phyloP scores from a whole-genome alignment of 2,329 filamentous ascomycete genomes.

The Talaromyces albobiverticillius region DNA sequence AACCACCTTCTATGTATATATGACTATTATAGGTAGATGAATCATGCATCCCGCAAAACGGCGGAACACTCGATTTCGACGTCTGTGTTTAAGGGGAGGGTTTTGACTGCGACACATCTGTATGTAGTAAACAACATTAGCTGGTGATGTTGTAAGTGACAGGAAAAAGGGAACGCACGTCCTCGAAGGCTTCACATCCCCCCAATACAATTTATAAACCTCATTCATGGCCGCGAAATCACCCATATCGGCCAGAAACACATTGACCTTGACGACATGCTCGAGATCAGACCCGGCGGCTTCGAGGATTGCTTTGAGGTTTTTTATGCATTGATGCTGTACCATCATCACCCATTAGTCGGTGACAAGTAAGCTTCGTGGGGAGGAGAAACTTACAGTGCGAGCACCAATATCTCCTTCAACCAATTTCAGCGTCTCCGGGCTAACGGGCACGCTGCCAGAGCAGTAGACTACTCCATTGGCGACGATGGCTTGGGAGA shows the following conservation, averaged over 20 bases:
- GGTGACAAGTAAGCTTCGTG: background rate
- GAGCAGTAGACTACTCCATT: conserved; percentile 71
- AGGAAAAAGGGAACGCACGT: conserved; percentile 21
- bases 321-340: conserved; percentile 56
- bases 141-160: background rate
- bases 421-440: conserved; percentile 52
- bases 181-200: conserved; percentile 56
- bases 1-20: background rate
- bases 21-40: too few relatives aligned
- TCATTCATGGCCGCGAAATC: conserved; percentile 30
- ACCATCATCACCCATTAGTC: background rate
- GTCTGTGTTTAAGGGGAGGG: conserved; percentile 78
- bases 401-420: conserved; percentile 56
- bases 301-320: conserved; percentile 42
- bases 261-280: conserved; percentile 62
- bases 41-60: conserved; percentile 46
- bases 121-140: conserved; percentile 9
- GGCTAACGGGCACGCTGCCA: conserved; percentile 59
- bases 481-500: conserved; percentile 59
- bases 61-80: conserved; percentile 91
- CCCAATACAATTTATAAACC: conserved; percentile 60
- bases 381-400: conserved; percentile 40
- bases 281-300: conserved; percentile 56
- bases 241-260: conserved; percentile 61
- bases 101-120: conserved; percentile 79